These are phyloP conservation scores for Spinacia oleracea DNA, from an alignment of 179 eudicot species.

Conservation along the genomic window DNA sequence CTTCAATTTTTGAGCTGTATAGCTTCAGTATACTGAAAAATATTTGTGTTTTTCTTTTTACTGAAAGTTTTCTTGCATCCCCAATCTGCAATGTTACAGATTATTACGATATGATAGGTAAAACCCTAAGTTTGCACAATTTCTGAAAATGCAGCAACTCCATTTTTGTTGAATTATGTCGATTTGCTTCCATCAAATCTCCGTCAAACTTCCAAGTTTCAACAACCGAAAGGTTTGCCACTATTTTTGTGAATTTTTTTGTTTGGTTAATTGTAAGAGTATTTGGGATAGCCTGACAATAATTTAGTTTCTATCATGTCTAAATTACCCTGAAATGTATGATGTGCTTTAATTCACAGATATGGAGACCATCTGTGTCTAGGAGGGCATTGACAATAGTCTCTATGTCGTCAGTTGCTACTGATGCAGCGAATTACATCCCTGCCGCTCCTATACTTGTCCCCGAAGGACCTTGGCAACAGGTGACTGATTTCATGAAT, in stretches of 20 bases:
- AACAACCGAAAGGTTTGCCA: conserved; percentile 24
- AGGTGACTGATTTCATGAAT: conserved; percentile 41
- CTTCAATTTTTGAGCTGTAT: background rate
- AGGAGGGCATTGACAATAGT: conserved; percentile 29
- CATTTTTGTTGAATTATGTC: conserved; percentile 13
- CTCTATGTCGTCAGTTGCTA: conserved; percentile 40
- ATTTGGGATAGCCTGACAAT: background rate
- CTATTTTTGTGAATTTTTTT: background rate
- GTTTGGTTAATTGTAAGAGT: background rate
- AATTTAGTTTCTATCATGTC: background rate
- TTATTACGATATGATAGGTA: background rate
- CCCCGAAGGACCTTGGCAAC: conserved; percentile 91
- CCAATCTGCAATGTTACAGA: background rate
- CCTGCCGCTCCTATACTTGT: conserved; percentile 82
- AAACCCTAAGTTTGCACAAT: background rate
- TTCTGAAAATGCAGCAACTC: conserved; percentile 5
- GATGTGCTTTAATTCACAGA: conserved; percentile 27
- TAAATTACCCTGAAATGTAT: background rate
- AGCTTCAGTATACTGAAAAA: background rate
- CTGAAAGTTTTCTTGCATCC: background rate
- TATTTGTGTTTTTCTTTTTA: background rate
- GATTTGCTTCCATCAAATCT: conserved; percentile 19
- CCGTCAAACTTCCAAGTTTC: conserved; percentile 25
- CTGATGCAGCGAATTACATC: conserved; percentile 53
- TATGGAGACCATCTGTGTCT: conserved; percentile 26